Base-by-base conservation (phyloP, 768 basidiomycete species). In the Panaeolus cyanescens region DNA sequence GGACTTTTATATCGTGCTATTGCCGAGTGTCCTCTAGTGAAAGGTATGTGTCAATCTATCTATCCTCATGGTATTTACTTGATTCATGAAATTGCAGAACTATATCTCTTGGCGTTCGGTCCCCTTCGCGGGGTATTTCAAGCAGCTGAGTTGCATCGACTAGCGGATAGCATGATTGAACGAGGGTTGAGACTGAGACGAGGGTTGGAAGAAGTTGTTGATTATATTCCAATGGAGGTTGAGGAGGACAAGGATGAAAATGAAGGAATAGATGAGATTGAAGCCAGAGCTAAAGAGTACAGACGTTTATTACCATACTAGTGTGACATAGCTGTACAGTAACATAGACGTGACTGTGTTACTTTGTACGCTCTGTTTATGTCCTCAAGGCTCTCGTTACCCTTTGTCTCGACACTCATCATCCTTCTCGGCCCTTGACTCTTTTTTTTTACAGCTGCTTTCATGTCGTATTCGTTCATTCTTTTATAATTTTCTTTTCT, bases 61-160 rank as follows among this genome's bases (percentile, higher is more conserved):
- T 31, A 17, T 45, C 34, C 37, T 6, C 36, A 8, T 37, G 8
- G 33, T 40, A 50, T 60, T 25, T 6, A 28, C 25, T 50, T 28
- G n/a, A 42, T 56, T 59, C 53, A 30, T 5, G 58, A 19, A 22
- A 19, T 19, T 42, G 63, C 70, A 93, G 92, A 87, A 53, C 73
- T 94, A 45, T 93, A 93, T 79, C 75, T 94, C 62, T 65, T 92
- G 50, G 92, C 91, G 17, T 94, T 93, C 74, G 85, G 87, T 57
- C 82, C 85, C 3, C 77, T 94, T 59, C 83, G 92, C 30, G 70
- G 76, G 3, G 86, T 82, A 54, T 93, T 93, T 71, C 80, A 75
- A 54, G 65, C 73, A 17, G 73, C 75, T 15, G 92, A 94, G 71
- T 76, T 94, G 64, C 80, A 79, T 55, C 78, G 69, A 20, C 80